Conservation (phyloP, 331 rosid genomes). For the Quercus lobata region DNA sequence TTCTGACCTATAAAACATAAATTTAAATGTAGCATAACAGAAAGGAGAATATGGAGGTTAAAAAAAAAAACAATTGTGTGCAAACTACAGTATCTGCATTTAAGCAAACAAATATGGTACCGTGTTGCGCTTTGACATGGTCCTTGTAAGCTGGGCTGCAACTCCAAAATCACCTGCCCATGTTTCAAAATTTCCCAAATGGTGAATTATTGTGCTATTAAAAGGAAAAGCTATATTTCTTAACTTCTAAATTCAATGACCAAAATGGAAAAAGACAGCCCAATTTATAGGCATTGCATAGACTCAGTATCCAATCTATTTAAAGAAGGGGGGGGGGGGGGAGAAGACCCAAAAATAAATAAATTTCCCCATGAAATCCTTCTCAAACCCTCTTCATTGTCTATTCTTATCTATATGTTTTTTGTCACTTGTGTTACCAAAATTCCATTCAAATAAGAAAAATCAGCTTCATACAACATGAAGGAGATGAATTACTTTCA, state of each 20-base stretch:
- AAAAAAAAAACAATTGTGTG: not conserved
- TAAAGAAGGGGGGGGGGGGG: not conserved
- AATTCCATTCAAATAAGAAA: not conserved
- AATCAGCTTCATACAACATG: not conserved
- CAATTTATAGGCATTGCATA: not conserved
- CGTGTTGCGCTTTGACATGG: constrained; percentile 99
- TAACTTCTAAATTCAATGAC: constrained; percentile 5
- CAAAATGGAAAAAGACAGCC: constrained; percentile 4
- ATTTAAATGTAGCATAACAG: not conserved
- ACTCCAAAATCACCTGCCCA: constrained; percentile 97
- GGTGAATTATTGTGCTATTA: constrained; percentile 11
- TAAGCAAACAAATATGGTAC: constrained; percentile 30
- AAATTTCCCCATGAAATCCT: not conserved
- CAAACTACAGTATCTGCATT: not conserved
- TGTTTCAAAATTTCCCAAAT: constrained; percentile 16
- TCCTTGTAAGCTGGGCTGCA: constrained; percentile 97
- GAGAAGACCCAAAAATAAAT: too few species aligned
- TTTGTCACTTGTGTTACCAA: not conserved
- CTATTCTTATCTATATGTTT: not conserved
- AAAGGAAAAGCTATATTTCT: constrained; percentile 11
- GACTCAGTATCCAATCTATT: not conserved
- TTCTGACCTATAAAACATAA: not conserved
- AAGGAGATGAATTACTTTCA: too few species aligned
- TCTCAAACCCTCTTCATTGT: not conserved
- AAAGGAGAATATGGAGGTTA: too few species aligned